Conservation (phyloP, 805 yeast genomes). For the Hanseniaspora taiwanica region DNA sequence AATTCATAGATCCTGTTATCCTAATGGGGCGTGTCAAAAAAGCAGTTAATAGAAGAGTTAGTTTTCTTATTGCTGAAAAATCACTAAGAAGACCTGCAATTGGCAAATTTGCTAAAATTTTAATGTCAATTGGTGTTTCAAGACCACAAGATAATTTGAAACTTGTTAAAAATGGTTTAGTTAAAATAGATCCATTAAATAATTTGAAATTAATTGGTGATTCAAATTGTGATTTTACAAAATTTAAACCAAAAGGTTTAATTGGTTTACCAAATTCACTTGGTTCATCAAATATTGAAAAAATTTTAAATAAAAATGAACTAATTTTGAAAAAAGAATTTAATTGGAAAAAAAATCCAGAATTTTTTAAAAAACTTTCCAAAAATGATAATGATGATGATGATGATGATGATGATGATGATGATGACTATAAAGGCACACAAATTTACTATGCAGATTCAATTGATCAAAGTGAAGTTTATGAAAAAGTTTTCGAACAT, state of each 20-base stretch:
- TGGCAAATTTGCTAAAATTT: slow-evolving; percentile 61
- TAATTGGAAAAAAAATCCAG: slow-evolving; percentile 38
- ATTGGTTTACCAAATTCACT: slow-evolving; percentile 64
- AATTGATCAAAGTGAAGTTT: slow-evolving; percentile 73
- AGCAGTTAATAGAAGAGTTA: slow-evolving; percentile 49
- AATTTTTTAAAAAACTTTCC: too few species aligned
- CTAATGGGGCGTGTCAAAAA: slow-evolving; percentile 63
- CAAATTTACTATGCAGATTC: slow-evolving; percentile 62
- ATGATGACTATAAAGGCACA: too few species aligned
- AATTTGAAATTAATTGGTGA: slow-evolving; percentile 48
- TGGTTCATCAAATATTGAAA: slow-evolving; percentile 62
- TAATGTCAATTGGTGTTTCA: slow-evolving; percentile 76
- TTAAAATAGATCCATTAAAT: slow-evolving; percentile 40
- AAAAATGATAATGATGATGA: too few species aligned
- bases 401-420: too few species aligned
- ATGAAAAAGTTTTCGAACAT: slow-evolving; percentile 70
- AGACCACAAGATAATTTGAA: slow-evolving; percentile 78
- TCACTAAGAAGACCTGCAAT: slow-evolving; percentile 52
- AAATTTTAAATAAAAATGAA: slow-evolving; percentile 60
- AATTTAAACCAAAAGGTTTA: slow-evolving; percentile 47
- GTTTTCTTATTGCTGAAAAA: slow-evolving; percentile 72
- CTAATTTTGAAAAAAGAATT: slow-evolving; percentile 56
- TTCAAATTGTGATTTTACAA: slow-evolving; percentile 33
- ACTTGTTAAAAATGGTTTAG: slow-evolving; percentile 50
- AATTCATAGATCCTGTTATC: slow-evolving; percentile 70